Conservation (phyloP, 371 early-diverging fungal genomes). For the Mortierella sp. region DNA sequence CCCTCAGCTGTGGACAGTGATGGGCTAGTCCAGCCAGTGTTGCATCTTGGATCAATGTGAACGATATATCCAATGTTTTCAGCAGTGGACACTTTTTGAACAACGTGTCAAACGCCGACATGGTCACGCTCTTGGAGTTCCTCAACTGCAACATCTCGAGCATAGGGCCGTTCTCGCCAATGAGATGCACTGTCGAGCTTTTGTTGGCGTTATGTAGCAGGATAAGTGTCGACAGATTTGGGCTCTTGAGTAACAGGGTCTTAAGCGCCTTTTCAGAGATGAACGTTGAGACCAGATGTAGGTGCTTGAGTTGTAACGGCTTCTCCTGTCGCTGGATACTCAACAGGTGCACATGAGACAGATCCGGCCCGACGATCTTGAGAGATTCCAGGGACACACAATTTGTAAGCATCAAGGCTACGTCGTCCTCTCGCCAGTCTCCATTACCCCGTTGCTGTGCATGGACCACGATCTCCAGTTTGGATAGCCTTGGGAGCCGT, state of each 20-base stretch:
- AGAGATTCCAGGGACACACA: constrained; percentile 16
- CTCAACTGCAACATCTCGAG: constrained; percentile 23
- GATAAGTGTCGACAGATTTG: constrained; percentile 11
- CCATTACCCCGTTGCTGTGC: constrained; percentile 36
- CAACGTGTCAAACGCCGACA: constrained; percentile 24
- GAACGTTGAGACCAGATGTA: constrained; percentile 30
- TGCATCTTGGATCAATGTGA: constrained; percentile 31
- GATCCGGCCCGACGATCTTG: constrained; percentile 28
- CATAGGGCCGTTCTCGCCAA: constrained; percentile 21
- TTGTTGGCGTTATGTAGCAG: constrained; percentile 32
- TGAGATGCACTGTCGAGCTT: constrained; percentile 26
- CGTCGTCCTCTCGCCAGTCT: constrained; percentile 41
- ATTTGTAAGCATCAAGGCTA: constrained; percentile 18
- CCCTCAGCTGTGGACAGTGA: constrained; percentile 14
- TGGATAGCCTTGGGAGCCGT: constrained; percentile 15
- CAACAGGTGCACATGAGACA: constrained; percentile 33
- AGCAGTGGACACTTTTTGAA: constrained; percentile 25
- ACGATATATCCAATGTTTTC: constrained; percentile 18
- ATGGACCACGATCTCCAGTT: constrained; percentile 27
- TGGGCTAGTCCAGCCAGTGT: constrained; percentile 12
- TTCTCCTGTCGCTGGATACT: constrained; percentile 6
- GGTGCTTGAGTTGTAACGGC: not conserved
- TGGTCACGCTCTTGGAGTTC: constrained; percentile 27
- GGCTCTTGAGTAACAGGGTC: constrained; percentile 21
- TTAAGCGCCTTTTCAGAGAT: constrained; percentile 23